Percentiles rank a stretch among this genome's conserved stretches.
Conservation (phyloP, 108 stramenopile genomes). For the Skeletonema potamos region DNA sequence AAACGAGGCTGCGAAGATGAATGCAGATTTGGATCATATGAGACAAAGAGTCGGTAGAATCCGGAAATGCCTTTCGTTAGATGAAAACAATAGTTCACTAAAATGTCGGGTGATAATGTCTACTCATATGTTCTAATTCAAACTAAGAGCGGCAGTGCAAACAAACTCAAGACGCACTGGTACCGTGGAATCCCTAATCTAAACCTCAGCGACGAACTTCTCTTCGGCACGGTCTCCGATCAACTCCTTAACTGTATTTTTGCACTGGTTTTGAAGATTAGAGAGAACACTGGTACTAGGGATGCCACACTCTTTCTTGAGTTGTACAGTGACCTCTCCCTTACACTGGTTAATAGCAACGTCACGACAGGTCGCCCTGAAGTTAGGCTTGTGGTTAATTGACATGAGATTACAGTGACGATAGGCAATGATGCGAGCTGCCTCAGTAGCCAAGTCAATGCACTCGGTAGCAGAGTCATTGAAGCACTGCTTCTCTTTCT, state of each 20-base stretch:
- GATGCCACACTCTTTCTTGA: background rate
- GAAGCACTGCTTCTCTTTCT: conserved; percentile 11
- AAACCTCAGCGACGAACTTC: too few relatives aligned
- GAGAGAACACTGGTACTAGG: background rate
- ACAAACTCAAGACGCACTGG: too few relatives aligned
- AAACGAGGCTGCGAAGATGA: conserved; percentile 70
- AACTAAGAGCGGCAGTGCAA: too few relatives aligned
- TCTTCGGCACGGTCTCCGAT: background rate
- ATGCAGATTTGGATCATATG: conserved; percentile 81
- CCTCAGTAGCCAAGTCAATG: conserved; percentile 2
- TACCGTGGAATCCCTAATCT: too few relatives aligned
- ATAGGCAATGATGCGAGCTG: background rate
- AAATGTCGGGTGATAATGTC: too few relatives aligned
- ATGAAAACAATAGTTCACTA: too few relatives aligned
- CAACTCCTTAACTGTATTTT: background rate
- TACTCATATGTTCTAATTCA: too few relatives aligned
- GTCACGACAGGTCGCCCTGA: conserved; percentile 9
- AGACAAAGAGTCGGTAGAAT: conserved; percentile 77
- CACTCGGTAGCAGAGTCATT: conserved; percentile 9
- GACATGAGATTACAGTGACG: too few relatives aligned
- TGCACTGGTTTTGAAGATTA: conserved; percentile 9
- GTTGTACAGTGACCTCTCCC: background rate
- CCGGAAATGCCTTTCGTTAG: conserved; percentile 73
- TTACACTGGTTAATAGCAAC: conserved; percentile 5
- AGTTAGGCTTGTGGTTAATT: background rate